Percentiles rank a stretch among this genome's conserved stretches.
Evolutionary conservation across 805 yeast species (phyloP).

Genomic region (Yamadazyma endophytica): DNA sequence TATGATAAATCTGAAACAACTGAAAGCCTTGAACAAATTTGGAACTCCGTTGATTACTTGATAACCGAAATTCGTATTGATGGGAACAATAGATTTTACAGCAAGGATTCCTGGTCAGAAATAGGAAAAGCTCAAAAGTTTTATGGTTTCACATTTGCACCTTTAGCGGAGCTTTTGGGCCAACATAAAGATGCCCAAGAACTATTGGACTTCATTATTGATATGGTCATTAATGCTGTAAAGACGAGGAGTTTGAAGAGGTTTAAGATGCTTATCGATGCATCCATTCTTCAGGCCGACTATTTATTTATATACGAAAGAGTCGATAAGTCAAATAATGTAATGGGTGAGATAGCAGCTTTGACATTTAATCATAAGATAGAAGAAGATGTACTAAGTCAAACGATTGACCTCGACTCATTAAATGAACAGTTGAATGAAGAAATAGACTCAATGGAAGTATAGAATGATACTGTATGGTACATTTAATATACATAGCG

Average conservation of each 20-base stretch:
- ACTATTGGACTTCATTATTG: neutral
- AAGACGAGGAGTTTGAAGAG: conserved; percentile 4
- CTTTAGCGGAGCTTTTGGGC: conserved; percentile 11
- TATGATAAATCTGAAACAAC: conserved; percentile 77
- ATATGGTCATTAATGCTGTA: conserved; percentile 2
- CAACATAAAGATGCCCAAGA: conserved; percentile 4
- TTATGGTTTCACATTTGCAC: conserved; percentile 14
- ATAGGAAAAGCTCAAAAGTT: conserved; percentile 19
- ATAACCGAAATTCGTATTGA: conserved; percentile 15
- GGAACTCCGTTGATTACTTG: conserved; percentile 26
- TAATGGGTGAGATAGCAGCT: conserved; percentile 1
- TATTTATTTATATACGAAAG: conserved; percentile 28
- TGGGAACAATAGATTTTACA: conserved; percentile 1
- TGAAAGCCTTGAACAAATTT: conserved; percentile 21
- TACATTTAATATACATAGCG: neutral
- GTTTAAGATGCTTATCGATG: conserved; percentile 12
- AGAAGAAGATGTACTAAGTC: conserved; percentile 6
- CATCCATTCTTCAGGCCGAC: conserved; percentile 17
- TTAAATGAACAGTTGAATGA: conserved; percentile 17
- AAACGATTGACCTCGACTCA: conserved; percentile 14
- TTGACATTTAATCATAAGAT: conserved; percentile 2
- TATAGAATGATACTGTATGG: neutral
- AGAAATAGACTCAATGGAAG: conserved; percentile 19
- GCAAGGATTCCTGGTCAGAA: conserved; percentile 18
- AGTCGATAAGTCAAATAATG: conserved; percentile 6